Evolutionary conservation across 2,329 filamentous ascomycete species (phyloP).

Genomic region (Lojkania enalia): DNA sequence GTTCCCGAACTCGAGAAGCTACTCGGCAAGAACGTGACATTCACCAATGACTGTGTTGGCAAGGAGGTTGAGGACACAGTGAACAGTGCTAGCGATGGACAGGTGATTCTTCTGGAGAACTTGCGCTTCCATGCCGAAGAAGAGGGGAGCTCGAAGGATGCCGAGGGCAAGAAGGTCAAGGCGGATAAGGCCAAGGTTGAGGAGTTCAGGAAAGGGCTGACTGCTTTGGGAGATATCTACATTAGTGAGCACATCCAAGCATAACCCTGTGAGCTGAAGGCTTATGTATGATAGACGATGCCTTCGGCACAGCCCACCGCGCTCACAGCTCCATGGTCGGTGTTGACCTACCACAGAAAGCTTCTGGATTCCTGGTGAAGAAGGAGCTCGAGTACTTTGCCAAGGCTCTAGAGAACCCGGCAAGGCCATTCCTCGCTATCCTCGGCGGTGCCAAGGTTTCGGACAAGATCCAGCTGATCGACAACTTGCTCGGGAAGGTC

Average conservation of each 20-base stretch:
- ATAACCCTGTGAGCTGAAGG: conserved; percentile 8
- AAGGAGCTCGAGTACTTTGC: conserved; percentile 99
- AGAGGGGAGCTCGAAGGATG: conserved; percentile 94
- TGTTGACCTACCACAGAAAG: conserved; percentile 92
- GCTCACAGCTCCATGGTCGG: conserved; percentile 99
- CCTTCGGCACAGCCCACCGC: conserved; percentile 97
- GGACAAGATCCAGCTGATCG: conserved; percentile 99
- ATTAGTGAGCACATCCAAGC: conserved; percentile 68
- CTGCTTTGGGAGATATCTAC: conserved; percentile 91
- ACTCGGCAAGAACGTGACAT: conserved; percentile 79
- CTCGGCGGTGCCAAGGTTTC: conserved; percentile 97
- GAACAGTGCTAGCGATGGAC: conserved; percentile 76
- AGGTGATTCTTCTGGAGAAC: conserved; percentile 93
- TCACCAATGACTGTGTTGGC: conserved; percentile 89
- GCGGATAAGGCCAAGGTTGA: conserved; percentile 91
- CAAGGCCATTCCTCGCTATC: conserved; percentile 97
- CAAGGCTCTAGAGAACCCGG: conserved; percentile 87
- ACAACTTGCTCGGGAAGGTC: conserved; percentile 98
- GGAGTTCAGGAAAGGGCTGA: conserved; percentile 92
- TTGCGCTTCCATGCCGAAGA: conserved; percentile 98
- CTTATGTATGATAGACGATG: conserved; percentile 69
- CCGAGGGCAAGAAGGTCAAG: conserved; percentile 95
- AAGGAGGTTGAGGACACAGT: conserved; percentile 87
- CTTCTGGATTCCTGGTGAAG: conserved; percentile 98
- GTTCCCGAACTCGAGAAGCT: conserved; percentile 90